Evolutionary conservation across 176 grass and related monocot species (phyloP).

Genomic region (Cenchrus americanus): DNA sequence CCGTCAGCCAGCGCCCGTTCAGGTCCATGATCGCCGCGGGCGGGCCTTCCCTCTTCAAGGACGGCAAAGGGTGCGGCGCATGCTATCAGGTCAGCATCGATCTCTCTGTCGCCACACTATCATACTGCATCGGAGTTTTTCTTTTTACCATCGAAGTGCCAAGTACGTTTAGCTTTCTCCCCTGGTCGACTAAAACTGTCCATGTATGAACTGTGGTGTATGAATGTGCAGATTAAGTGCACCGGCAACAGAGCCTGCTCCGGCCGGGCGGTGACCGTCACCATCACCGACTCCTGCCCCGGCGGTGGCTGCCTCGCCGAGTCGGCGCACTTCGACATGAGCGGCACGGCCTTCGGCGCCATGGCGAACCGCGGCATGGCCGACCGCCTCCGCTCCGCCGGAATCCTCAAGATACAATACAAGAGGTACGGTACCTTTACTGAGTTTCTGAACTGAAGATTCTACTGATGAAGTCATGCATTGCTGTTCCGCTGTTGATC

Average conservation of each 20-base stretch:
- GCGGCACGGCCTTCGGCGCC: conserved; percentile 78
- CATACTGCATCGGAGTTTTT: background rate
- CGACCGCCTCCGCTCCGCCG: conserved; percentile 64
- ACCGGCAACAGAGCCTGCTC: conserved; percentile 64
- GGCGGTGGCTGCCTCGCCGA: conserved; percentile 48
- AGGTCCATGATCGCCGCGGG: conserved; percentile 66
- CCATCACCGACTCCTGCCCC: conserved; percentile 71
- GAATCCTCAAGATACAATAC: conserved; percentile 61
- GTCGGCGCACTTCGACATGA: conserved; percentile 72
- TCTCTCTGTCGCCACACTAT: background rate
- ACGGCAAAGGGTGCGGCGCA: conserved; percentile 73
- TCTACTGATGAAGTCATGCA: no score
- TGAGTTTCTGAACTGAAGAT: background rate
- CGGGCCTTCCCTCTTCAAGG: conserved; percentile 67
- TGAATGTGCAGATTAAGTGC: conserved; percentile 55
- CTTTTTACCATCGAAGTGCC: no score
- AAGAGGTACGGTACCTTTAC: conserved; percentile 27
- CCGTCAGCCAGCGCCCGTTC: conserved; percentile 57
- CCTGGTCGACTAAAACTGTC: background rate
- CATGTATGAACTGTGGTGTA: background rate
- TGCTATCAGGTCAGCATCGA: conserved; percentile 66
- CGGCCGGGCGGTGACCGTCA: conserved; percentile 65
- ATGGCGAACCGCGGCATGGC: conserved; percentile 56
- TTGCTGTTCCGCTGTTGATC: no score
- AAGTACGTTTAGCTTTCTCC: no score